Evolutionary conservation across 2,329 filamentous ascomycete genomes (phyloP), one percentile per base, ranked within the genome.

Genomic region (Fusarium avenaceum): DNA sequence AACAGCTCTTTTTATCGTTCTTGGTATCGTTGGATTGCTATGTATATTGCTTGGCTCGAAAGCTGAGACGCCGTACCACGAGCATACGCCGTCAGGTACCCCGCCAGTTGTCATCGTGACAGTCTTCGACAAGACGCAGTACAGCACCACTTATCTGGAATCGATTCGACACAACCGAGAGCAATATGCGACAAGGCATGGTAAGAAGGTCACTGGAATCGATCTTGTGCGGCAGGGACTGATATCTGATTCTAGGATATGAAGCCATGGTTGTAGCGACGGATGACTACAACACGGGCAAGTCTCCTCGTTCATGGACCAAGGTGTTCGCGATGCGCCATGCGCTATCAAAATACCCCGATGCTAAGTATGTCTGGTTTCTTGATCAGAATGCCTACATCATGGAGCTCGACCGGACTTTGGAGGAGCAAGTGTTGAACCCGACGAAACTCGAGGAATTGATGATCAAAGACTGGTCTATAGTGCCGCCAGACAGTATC

Each of bases 401-500:
- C 76, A 97, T 97, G 92, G 92, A 96, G 77, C 90, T 92, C 8
- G 81, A 84, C 33, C 80, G 91, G 53, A 86, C 87, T 15, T 81
- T 98, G 33, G 89, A 93, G 69, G 84, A 87, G 3, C 87, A 93
- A 72, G 80, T 99, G 39, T 88, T 96, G 78, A 83, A 88, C 13
- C 81, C 89, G 13, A 82, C 83, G 52, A 87, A 84, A 57, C 84
- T 99, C 47, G 91, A 96, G 74, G 84, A 83, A 22, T 78, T 92
- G 57, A 97, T 98, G 93, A 87, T 96, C 72, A 91, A 89, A 77
- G 92, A 97, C 78, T 86, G 90, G 54, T 89, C 96, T 7, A 89
- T 99, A 50, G 95, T 98, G 10, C 96, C 95, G 3, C 96, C 96
- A 0, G 93, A 97, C 80, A 97, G 93, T 80, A 94, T 99, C 73